Percentiles rank a stretch among this genome's conserved stretches.
These are phyloP conservation scores for Tricholoma matsutake DNA, from an alignment of 768 basidiomycete genomes.

Conservation along the genomic window DNA sequence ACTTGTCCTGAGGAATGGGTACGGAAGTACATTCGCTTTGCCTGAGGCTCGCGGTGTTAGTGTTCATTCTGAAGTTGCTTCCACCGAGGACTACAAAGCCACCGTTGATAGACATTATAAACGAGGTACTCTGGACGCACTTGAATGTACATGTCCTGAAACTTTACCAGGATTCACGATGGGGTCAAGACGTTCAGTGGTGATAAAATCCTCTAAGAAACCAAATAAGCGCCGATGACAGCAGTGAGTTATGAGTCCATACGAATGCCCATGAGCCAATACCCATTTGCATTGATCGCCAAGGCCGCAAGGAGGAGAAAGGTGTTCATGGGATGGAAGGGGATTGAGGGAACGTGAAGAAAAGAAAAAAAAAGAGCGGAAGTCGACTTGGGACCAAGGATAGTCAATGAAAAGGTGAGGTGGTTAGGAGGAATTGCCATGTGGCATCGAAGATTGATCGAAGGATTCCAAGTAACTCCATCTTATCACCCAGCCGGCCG, in stretches of 20 bases:
- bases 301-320: constrained; percentile 28
- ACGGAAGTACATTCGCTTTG: constrained; percentile 51
- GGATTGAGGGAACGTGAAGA: constrained; percentile 18
- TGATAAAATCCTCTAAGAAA: constrained; percentile 37
- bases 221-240: not conserved
- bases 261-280: constrained; percentile 46
- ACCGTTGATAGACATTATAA: not conserved
- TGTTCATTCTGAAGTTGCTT: constrained; percentile 45
- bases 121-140: constrained; percentile 21
- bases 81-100: constrained; percentile 43
- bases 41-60: constrained; percentile 39
- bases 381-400: constrained; percentile 18
- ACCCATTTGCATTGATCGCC: constrained; percentile 34
- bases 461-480: too few relatives aligned
- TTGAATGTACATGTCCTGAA: constrained; percentile 46
- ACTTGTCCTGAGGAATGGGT: constrained; percentile 52
- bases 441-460: too few relatives aligned
- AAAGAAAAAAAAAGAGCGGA: constrained; percentile 21
- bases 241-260: constrained; percentile 11
- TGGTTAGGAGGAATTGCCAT: constrained; percentile 9
- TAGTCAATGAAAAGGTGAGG: constrained; percentile 17
- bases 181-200: constrained; percentile 49
- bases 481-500: too few relatives aligned
- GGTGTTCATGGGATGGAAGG: constrained; percentile 25
- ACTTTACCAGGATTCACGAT: constrained; percentile 45